Evolutionary conservation across 768 basidiomycete species (phyloP).

Genomic region (Candolleomyces eurysporus): DNA sequence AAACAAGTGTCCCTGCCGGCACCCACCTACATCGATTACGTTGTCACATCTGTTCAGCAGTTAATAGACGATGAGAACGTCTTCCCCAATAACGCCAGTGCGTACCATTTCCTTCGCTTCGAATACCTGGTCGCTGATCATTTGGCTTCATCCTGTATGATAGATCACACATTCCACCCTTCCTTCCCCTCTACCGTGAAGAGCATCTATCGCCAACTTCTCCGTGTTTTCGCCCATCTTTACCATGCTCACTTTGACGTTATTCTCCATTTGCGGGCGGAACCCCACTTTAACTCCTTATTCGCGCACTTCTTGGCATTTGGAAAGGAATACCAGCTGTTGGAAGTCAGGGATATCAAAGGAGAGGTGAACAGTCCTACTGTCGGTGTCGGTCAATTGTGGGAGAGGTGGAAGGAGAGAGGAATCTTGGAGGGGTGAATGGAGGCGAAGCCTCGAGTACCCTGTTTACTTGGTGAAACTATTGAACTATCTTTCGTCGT

Average conservation of each 20-base stretch:
- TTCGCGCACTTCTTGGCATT: constrained; percentile 99
- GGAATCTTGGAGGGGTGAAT: constrained; percentile 61
- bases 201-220: constrained; percentile 94
- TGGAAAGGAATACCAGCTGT: constrained; percentile 89
- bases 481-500: no score
- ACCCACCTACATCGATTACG: constrained; percentile 96
- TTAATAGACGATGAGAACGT: constrained; percentile 90
- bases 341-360: constrained; percentile 88
- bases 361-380: constrained; percentile 52
- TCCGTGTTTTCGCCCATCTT: constrained; percentile 96
- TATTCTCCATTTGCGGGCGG: constrained; percentile 90
- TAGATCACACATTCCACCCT: constrained; percentile 87
- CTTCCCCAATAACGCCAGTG: constrained; percentile 95
- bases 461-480: not conserved
- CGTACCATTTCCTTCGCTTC: constrained; percentile 20
- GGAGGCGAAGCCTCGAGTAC: not conserved
- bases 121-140: not conserved
- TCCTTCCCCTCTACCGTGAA: constrained; percentile 89
- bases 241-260: constrained; percentile 94
- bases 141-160: not conserved
- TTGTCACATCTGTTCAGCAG: constrained; percentile 96
- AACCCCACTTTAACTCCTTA: constrained; percentile 94
- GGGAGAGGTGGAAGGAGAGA: constrained; percentile 92
- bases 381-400: constrained; percentile 76
- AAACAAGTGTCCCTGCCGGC: constrained; percentile 87